phyloP scores from a whole-genome alignment of 2,329 filamentous ascomycete genomes.

The Cercospora brassicicola region DNA sequence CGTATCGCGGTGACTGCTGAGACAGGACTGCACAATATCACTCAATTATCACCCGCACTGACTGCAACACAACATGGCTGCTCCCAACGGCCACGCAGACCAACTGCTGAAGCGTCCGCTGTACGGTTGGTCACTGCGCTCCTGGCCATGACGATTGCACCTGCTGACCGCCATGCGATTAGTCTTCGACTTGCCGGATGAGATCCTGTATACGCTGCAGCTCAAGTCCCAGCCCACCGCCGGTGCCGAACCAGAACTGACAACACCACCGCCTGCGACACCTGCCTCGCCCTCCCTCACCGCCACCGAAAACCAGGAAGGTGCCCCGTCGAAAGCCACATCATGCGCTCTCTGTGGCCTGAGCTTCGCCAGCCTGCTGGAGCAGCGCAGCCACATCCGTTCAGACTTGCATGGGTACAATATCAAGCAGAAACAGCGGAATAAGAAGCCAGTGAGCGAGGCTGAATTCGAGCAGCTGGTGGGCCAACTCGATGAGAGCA shows the following conservation, averaged over 20 bases:
- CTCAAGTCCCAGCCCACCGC: constrained; percentile 53
- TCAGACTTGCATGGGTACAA: constrained; percentile 95
- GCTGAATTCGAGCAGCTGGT: constrained; percentile 82
- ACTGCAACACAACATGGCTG: constrained; percentile 29
- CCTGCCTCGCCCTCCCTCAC: constrained; percentile 6
- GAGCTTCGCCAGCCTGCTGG: constrained; percentile 68
- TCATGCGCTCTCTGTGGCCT: constrained; percentile 79
- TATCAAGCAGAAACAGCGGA: constrained; percentile 83
- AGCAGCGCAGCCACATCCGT: constrained; percentile 81
- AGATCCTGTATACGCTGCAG: constrained; percentile 68
- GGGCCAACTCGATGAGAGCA: constrained; percentile 82
- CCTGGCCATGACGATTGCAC: not conserved
- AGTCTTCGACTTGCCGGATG: constrained; percentile 81
- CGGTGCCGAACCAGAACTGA: constrained; percentile 31
- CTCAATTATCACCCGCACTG: not conserved
- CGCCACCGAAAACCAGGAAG: constrained; percentile 41
- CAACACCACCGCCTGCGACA: constrained; percentile 22
- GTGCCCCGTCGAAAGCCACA: constrained; percentile 59
- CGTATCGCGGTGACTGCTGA: not conserved
- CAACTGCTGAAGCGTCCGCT: constrained; percentile 51
- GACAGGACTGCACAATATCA: constrained; percentile 4
- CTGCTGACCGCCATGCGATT: constrained; percentile 18
- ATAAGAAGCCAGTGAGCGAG: constrained; percentile 70
- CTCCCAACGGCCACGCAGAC: constrained; percentile 24
- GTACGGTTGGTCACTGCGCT: constrained; percentile 45